Evolutionary conservation across 1,284 basidiomycete species (phyloP).

Genomic region (Cystobasidiaceae sp.): DNA sequence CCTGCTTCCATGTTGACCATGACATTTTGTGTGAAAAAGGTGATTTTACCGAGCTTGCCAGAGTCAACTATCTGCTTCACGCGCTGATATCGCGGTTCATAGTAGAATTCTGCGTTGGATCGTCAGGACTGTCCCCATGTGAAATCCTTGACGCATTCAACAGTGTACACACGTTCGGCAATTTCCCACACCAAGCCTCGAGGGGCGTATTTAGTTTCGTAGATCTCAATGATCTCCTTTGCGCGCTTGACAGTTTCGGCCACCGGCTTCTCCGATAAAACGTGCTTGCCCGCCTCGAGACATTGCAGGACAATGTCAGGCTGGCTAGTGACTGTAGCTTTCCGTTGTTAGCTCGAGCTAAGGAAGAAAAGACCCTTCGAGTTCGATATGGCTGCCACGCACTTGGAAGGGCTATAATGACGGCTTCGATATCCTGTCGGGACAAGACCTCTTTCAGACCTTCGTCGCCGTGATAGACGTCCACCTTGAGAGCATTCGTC

Average conservation of each 20-base stretch:
- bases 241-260: conserved; percentile 63
- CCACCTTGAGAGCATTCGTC: not conserved
- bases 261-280: conserved; percentile 80
- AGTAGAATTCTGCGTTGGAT: conserved; percentile 7
- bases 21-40: not conserved
- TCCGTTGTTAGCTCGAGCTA: not conserved
- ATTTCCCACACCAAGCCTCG: conserved; percentile 73
- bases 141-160: too few relatives aligned
- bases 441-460: conserved; percentile 62
- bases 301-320: conserved; percentile 60
- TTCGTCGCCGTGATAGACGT: not conserved
- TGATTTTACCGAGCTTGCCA: conserved; percentile 2
- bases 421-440: conserved; percentile 61
- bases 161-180: too few relatives aligned
- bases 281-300: conserved; percentile 66
- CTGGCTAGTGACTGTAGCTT: conserved; percentile 48
- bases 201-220: conserved; percentile 59
- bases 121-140: not conserved
- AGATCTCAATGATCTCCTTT: conserved; percentile 60
- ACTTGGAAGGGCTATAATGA: conserved; percentile 73
- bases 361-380: too few relatives aligned
- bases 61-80: not conserved
- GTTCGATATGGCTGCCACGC: conserved; percentile 49
- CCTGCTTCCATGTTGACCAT: not conserved
- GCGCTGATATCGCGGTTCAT: conserved; percentile 19